Percentiles rank a stretch among this genome's conserved stretches.
phyloP scores from a whole-genome alignment of 164 flowering plant genomes.

The Kingdonia uniflora region DNA sequence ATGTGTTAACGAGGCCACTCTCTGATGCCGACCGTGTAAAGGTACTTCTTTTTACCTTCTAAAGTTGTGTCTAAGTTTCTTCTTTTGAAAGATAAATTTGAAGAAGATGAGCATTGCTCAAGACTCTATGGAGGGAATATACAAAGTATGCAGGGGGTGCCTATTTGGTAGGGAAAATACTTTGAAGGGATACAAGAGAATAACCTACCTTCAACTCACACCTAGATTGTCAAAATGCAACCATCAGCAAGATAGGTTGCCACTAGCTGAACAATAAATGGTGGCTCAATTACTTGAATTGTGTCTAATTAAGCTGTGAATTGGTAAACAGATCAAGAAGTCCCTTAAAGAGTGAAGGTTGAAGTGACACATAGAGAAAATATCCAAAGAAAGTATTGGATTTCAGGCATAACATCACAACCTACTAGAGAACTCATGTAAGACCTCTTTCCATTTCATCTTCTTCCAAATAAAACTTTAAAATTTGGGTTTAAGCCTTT shows the following conservation, averaged over 20 bases:
- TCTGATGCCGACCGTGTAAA: slow-evolving; percentile 68
- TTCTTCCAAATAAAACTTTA: neutral
- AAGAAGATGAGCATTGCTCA: too few relatives aligned
- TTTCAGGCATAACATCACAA: slow-evolving; percentile 71
- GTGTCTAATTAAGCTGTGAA: too few relatives aligned
- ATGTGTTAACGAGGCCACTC: slow-evolving; percentile 46
- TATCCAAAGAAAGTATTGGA: slow-evolving; percentile 71
- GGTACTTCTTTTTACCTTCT: slow-evolving; percentile 23
- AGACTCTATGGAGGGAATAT: too few relatives aligned
- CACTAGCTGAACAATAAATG: too few relatives aligned
- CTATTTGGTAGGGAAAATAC: too few relatives aligned
- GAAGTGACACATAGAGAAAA: slow-evolving; percentile 73
- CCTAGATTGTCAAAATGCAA: too few relatives aligned
- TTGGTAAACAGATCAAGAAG: slow-evolving; percentile 52
- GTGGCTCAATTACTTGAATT: too few relatives aligned
- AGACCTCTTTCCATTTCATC: slow-evolving; percentile 11
- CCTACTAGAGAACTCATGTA: slow-evolving; percentile 80
- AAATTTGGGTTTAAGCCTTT: neutral
- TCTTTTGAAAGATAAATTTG: too few relatives aligned
- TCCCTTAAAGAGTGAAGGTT: slow-evolving; percentile 70
- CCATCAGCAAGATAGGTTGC: too few relatives aligned
- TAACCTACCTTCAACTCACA: too few relatives aligned
- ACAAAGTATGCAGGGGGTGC: too few relatives aligned
- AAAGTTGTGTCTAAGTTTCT: neutral
- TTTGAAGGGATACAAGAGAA: too few relatives aligned